phyloP scores from a whole-genome alignment of 225 moss, liverwort and hornwort species.

The Marchantia polymorpha region DNA sequence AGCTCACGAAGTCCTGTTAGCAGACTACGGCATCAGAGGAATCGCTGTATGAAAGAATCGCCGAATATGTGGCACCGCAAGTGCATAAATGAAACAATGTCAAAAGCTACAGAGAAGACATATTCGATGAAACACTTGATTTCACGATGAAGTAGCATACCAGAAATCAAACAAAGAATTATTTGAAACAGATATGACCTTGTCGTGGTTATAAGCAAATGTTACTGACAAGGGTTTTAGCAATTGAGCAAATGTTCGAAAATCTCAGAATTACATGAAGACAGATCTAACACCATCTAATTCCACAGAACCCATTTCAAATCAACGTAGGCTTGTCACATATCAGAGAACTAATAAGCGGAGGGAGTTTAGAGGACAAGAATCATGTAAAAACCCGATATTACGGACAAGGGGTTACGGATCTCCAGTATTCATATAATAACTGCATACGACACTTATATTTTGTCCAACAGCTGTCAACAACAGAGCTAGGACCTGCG shows the following conservation, averaged over 20 bases:
- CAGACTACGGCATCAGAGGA: background rate
- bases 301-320: background rate
- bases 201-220: background rate
- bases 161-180: background rate
- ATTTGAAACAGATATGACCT: background rate
- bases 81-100: background rate
- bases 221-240: background rate
- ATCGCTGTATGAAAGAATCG: background rate
- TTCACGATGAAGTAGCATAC: background rate
- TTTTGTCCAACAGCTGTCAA: too few relatives aligned
- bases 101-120: background rate
- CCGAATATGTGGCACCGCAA: background rate
- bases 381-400: background rate
- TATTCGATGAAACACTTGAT: background rate
- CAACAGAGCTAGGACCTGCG: too few relatives aligned
- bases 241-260: too few relatives aligned
- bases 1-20: background rate
- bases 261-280: too few relatives aligned
- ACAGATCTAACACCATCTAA: background rate
- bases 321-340: background rate
- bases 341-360: background rate
- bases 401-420: background rate
- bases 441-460: background rate
- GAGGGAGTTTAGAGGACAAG: background rate
- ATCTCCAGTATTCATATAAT: too few relatives aligned